These are phyloP conservation scores for Phytopythium sindhum DNA, from an alignment of 352 stramenopile species.

Conservation along the genomic window DNA sequence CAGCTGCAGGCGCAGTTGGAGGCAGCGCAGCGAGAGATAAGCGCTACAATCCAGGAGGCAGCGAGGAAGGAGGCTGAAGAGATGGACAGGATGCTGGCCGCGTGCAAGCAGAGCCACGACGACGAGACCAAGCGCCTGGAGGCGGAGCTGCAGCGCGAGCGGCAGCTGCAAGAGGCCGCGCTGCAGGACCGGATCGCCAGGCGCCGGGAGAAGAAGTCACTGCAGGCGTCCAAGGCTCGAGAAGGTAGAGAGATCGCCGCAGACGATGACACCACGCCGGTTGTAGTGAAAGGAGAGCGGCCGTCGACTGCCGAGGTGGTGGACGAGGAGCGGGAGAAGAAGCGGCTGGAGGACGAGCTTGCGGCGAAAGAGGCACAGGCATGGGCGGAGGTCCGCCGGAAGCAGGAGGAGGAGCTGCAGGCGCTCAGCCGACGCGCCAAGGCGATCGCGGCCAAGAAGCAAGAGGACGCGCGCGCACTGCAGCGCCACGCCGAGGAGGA, in stretches of 20 bases:
- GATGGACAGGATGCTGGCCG: constrained; percentile 23
- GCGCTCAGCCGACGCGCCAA: constrained; percentile 20
- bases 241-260: neutral
- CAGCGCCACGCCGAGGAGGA: constrained; percentile 50
- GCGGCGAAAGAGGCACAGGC: constrained; percentile 31
- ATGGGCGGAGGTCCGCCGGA: constrained; percentile 28
- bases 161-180: constrained; percentile 45
- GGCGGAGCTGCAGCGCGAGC: constrained; percentile 25
- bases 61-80: constrained; percentile 22
- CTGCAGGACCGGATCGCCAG: constrained; percentile 53
- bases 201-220: constrained; percentile 36
- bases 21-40: constrained; percentile 6
- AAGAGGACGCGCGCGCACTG: constrained; percentile 33
- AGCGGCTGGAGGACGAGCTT: constrained; percentile 33
- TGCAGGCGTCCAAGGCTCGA: constrained; percentile 9
- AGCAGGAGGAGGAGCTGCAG: constrained; percentile 38
- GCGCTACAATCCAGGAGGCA: constrained; percentile 12
- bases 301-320: neutral
- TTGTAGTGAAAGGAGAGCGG: neutral
- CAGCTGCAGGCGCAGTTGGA: constrained; percentile 12
- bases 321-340: constrained; percentile 26
- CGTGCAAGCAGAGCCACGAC: constrained; percentile 25
- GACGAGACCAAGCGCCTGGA: constrained; percentile 26
- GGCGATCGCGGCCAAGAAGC: constrained; percentile 23
- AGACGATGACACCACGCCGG: neutral